Conservation (phyloP, 1,284 basidiomycete species). For the Boletellus deceptivus region DNA sequence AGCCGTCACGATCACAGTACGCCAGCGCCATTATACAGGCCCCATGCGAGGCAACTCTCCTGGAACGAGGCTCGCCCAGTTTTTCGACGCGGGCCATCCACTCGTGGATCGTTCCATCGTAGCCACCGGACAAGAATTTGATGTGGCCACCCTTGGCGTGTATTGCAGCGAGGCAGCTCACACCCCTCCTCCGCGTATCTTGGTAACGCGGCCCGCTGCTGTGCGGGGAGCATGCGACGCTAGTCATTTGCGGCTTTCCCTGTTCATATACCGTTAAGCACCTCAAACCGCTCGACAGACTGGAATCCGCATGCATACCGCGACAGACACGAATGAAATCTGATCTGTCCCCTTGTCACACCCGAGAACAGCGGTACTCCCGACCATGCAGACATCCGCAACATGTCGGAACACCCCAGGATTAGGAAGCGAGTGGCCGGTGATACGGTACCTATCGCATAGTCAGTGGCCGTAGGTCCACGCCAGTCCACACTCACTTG, state of each 20-base stretch:
- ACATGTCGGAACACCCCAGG: conserved; percentile 39
- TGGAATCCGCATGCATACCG: conserved; percentile 30
- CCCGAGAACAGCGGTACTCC: conserved; percentile 43
- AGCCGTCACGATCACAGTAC: conserved; percentile 32
- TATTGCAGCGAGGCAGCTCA: conserved; percentile 40
- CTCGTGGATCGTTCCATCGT: conserved; percentile 40
- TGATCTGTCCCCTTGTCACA: conserved; percentile 41
- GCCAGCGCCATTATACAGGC: conserved; percentile 37
- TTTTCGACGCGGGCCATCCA: conserved; percentile 35
- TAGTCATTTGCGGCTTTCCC: conserved; percentile 31
- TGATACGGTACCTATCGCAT: conserved; percentile 36
- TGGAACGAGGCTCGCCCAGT: conserved; percentile 23
- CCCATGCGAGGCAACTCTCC: conserved; percentile 31
- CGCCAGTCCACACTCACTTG: conserved; percentile 25
- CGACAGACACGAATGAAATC: conserved; percentile 40
- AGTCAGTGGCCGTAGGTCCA: conserved; percentile 14
- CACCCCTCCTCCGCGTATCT: conserved; percentile 32
- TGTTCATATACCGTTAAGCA: conserved; percentile 16
- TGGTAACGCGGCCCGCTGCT: conserved; percentile 29
- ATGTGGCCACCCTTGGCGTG: conserved; percentile 29
- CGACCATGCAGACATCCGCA: conserved; percentile 42
- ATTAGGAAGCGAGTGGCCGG: conserved; percentile 43
- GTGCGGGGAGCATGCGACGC: conserved; percentile 30
- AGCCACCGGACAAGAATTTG: conserved; percentile 45
- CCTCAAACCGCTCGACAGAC: conserved; percentile 18